Conservation (phyloP, 2,329 filamentous ascomycete species). For the Mariannaea sp. region DNA sequence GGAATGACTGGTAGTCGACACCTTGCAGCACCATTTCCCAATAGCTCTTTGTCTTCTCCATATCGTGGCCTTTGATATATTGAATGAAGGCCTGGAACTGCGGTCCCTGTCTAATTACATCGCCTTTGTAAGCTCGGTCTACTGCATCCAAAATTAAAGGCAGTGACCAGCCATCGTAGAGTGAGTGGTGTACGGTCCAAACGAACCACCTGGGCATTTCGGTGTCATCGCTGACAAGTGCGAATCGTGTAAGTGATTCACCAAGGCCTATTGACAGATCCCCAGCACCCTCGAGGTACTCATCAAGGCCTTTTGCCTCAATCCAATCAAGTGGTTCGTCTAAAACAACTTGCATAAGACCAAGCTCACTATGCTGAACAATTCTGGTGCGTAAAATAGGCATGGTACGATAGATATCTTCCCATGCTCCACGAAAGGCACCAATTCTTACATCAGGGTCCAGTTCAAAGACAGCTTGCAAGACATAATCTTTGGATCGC, state of each 20-base stretch:
- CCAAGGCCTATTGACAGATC: slow-evolving; percentile 22
- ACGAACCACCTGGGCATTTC: slow-evolving; percentile 11
- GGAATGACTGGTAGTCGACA: too few species aligned
- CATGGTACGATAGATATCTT: background rate
- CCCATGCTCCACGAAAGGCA: slow-evolving; percentile 22
- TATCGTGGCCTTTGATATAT: too few species aligned
- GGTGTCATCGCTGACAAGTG: slow-evolving; percentile 9
- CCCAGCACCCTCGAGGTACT: slow-evolving; percentile 31
- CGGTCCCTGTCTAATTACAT: too few species aligned
- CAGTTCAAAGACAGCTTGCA: slow-evolving; percentile 22
- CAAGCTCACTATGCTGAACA: slow-evolving; percentile 46
- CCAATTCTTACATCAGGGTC: slow-evolving; percentile 6
- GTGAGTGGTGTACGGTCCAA: slow-evolving; percentile 30
- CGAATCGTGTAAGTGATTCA: slow-evolving; percentile 13
- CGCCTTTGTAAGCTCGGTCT: too few species aligned
- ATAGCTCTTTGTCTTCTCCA: slow-evolving; percentile 43
- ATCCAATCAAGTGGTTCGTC: slow-evolving; percentile 42
- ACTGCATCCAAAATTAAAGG: too few species aligned
- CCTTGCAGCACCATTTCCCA: slow-evolving; percentile 46
- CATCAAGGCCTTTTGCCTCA: slow-evolving; percentile 6
- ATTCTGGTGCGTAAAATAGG: slow-evolving; percentile 52
- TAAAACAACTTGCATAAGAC: slow-evolving; percentile 51
- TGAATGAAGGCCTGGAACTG: too few species aligned
- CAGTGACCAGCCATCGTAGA: slow-evolving; percentile 34
- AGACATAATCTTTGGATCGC: slow-evolving; percentile 28